Evolutionary conservation across 2,329 filamentous ascomycete genomes (phyloP), one percentile per base, ranked within the genome.

Genomic region (Colletotrichum gigasporum): DNA sequence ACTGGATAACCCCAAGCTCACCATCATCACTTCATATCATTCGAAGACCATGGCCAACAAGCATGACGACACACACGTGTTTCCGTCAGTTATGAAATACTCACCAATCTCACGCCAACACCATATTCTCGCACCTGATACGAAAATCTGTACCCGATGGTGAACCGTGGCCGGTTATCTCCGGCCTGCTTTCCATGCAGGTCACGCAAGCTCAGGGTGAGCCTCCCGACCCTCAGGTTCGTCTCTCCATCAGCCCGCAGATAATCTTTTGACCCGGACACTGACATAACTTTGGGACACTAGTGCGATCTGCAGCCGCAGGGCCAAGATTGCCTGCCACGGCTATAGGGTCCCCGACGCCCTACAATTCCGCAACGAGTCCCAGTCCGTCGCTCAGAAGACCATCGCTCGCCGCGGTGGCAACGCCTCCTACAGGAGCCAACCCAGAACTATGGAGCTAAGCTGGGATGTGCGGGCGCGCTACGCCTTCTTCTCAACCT

Each of bases 311-410:
- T 72, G 1, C 56, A 56, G 18, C 39, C 28, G 52, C 3, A 64
- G 71, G 14, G 71, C 70, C 5, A 55, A 42, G 8, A 54, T 73
- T n/a, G 9, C 45, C 9, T 73, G 71, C n/a, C 65, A 65, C 32
- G 71, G 71, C 18, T 73, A 72, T 34, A 71, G 70, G 4, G 67
- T 72, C 9, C 64, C 68, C 6, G 42, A 67, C 5, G 68, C 68
- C 10, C 58, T 73, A 26, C 51, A 71, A 18, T 70, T 73, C 39
- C 70, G 65, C 9, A 68, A 71, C 52, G 65, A 73, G 39, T 72
- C 69, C 8, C 45, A 37, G 0, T 63, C 62, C 5, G 61, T 68
- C 8, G 51, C 65, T 28, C 63, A 47, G n/a, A 72, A 66, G 32
- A 57, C 41, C 32, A 5, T 28, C 20, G 55, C 20, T 42, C 50